A percentile compares a stretch with the other conserved stretches of the same genome.
Evolutionary conservation across 2,329 filamentous ascomycete genomes (phyloP).

Genomic region (Byssoonygena ceratinophila): DNA sequence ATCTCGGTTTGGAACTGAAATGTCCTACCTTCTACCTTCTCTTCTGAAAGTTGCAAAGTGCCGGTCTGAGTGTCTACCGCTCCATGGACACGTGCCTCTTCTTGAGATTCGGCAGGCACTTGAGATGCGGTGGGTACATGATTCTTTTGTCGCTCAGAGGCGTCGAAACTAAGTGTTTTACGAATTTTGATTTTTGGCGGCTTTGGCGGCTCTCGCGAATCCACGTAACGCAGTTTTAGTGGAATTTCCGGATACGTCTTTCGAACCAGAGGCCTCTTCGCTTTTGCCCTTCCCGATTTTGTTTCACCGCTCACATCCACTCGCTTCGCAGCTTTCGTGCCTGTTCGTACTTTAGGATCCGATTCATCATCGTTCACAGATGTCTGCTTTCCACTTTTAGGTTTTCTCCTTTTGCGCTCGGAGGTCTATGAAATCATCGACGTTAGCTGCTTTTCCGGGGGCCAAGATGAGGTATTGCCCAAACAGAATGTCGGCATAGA

Average conservation of each 20-base stretch:
- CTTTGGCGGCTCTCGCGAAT: neutral
- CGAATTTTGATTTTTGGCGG: no score
- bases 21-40: conserved; percentile 19
- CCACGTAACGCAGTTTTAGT: neutral
- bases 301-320: neutral
- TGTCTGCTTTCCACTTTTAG: no score
- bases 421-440: neutral
- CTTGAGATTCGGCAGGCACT: no score
- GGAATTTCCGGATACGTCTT: neutral
- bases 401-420: neutral
- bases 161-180: no score
- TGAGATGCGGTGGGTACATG: no score
- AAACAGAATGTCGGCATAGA: no score
- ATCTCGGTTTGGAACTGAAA: neutral
- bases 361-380: neutral
- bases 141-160: neutral
- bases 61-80: conserved; percentile 11
- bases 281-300: neutral
- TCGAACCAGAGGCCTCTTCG: neutral
- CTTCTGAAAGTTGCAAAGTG: conserved; percentile 11
- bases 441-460: no score
- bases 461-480: neutral
- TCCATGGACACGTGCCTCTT: neutral
- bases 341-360: neutral
- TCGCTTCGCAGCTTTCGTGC: neutral